Evolutionary conservation across 352 stramenopile species (phyloP).

Genomic region (Blastocystis hominis): DNA sequence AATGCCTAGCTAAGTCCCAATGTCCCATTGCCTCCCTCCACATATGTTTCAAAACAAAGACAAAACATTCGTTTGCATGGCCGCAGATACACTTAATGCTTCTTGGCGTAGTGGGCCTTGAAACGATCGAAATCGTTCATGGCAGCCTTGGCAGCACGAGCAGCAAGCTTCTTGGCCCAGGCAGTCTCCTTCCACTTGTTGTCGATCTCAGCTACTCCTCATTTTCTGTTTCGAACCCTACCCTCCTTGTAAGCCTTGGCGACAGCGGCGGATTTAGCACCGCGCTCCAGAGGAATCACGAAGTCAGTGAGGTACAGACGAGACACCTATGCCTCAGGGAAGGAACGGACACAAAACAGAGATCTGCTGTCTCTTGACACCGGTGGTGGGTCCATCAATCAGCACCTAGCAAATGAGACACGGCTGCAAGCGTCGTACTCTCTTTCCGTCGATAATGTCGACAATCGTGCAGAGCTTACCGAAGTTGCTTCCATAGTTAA

Average conservation of each 20-base stretch:
- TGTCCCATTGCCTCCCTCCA: background rate
- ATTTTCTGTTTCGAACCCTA: conserved; percentile 84
- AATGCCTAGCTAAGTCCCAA: too few relatives aligned
- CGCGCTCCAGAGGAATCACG: conserved; percentile 41
- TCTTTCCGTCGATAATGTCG: conserved; percentile 98
- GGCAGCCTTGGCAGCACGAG: conserved; percentile 83
- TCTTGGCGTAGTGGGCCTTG: conserved; percentile 96
- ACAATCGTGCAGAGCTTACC: conserved; percentile 97
- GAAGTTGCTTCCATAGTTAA: conserved; percentile 93
- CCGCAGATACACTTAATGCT: conserved; percentile 69
- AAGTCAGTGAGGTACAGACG: conserved; percentile 52
- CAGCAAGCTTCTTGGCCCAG: conserved; percentile 94
- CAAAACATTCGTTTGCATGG: conserved; percentile 18
- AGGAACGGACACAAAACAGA: background rate
- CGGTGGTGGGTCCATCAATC: conserved; percentile 87
- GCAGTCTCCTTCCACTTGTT: conserved; percentile 85
- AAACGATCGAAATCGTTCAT: conserved; percentile 97
- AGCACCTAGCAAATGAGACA: conserved; percentile 64
- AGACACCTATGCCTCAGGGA: background rate
- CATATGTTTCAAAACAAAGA: background rate
- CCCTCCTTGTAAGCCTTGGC: conserved; percentile 68
- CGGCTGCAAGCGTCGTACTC: conserved; percentile 60
- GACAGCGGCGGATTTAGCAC: conserved; percentile 6
- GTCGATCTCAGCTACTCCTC: conserved; percentile 72
- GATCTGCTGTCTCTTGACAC: conserved; percentile 93